Percentiles rank a stretch among this genome's conserved stretches.
phyloP scores from a whole-genome alignment of 2,329 filamentous ascomycete genomes.

The Curvularia eragrostidis region DNA sequence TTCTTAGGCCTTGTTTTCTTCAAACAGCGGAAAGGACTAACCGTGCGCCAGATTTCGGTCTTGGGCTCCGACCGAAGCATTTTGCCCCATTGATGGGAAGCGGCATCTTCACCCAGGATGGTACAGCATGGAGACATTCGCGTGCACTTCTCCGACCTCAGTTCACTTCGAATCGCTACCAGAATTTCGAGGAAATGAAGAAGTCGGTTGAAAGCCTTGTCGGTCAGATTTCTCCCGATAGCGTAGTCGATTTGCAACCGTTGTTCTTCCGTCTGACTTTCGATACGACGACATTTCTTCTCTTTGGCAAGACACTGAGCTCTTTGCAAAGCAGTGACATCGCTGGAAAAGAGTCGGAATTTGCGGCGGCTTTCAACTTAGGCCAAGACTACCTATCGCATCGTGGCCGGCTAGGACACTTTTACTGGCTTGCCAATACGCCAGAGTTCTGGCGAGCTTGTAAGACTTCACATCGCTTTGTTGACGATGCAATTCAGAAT shows the following conservation, averaged over 20 bases:
- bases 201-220: constrained; percentile 26
- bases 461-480: constrained; percentile 16
- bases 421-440: constrained; percentile 40
- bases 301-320: constrained; percentile 45
- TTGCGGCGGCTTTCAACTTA: constrained; percentile 30
- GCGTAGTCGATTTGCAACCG: constrained; percentile 45
- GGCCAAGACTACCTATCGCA: constrained; percentile 22
- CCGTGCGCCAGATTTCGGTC: constrained; percentile 10
- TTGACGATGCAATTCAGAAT: constrained; percentile 31
- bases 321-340: constrained; percentile 24
- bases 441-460: constrained; percentile 22
- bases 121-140: constrained; percentile 37
- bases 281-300: constrained; percentile 44
- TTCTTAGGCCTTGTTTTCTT: neutral
- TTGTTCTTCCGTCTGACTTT: constrained; percentile 51
- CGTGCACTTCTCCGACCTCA: constrained; percentile 43
- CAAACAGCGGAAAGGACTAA: neutral
- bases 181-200: constrained; percentile 42
- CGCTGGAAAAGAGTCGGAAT: constrained; percentile 21
- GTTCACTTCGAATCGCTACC: constrained; percentile 44
- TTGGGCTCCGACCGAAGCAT: constrained; percentile 11
- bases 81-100: constrained; percentile 23
- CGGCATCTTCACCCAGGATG: constrained; percentile 31
- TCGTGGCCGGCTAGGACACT: constrained; percentile 30
- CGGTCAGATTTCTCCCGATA: constrained; percentile 17